phyloP scores from a whole-genome alignment of 2,329 filamentous ascomycete genomes.

The Cladobotryum mycophilum region DNA sequence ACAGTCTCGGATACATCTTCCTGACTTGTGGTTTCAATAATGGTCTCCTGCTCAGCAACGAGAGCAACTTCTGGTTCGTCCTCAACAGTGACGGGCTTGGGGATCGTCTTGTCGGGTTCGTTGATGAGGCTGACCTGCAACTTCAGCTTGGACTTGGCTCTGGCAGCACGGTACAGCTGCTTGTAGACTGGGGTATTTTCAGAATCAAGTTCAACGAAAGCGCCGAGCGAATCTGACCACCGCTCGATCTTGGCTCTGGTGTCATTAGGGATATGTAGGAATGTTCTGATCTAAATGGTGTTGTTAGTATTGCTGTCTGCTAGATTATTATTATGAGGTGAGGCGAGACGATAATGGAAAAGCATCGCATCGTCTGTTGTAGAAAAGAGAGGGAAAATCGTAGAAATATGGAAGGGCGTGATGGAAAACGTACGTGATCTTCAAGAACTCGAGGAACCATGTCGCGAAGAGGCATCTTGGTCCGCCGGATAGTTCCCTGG shows the following conservation, averaged over 20 bases:
- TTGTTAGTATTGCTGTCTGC: neutral
- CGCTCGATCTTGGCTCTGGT: slow-evolving; percentile 66
- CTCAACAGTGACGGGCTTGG: slow-evolving; percentile 44
- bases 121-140: slow-evolving; percentile 59
- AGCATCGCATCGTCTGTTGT: neutral
- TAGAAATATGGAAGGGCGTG: too few relatives aligned
- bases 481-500: slow-evolving; percentile 69
- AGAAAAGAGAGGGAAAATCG: slow-evolving; percentile 5
- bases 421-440: slow-evolving; percentile 63
- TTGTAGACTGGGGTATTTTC: slow-evolving; percentile 83
- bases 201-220: slow-evolving; percentile 73
- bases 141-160: slow-evolving; percentile 96
- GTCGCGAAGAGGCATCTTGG: slow-evolving; percentile 85
- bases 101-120: slow-evolving; percentile 24
- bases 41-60: slow-evolving; percentile 1
- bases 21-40: too few relatives aligned
- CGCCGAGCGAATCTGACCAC: slow-evolving; percentile 85
- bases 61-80: slow-evolving; percentile 36
- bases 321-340: neutral
- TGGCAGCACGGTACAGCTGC: slow-evolving; percentile 91
- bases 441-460: slow-evolving; percentile 69
- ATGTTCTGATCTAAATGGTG: slow-evolving; percentile 28
- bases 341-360: too few relatives aligned
- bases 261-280: slow-evolving; percentile 29
- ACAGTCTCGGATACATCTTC: too few relatives aligned